phyloP scores from a whole-genome alignment of 768 basidiomycete genomes.

The Royoungia palumana region DNA sequence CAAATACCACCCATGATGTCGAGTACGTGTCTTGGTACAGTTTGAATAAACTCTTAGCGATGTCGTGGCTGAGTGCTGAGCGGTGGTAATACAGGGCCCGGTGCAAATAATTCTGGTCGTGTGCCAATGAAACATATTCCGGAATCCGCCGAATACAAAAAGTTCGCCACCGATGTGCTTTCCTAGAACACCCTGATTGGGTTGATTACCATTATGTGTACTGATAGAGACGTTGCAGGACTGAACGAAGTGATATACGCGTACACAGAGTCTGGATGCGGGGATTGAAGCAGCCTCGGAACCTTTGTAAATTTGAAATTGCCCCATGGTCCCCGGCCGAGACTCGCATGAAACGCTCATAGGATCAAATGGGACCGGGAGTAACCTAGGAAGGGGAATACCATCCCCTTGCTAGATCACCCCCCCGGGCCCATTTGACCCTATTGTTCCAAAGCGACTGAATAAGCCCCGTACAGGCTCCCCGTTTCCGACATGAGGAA shows the following conservation, averaged over 20 bases:
- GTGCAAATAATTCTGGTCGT: constrained; percentile 44
- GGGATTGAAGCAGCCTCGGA: neutral
- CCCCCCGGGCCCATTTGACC: neutral
- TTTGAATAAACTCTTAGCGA: neutral
- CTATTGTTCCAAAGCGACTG: constrained; percentile 15
- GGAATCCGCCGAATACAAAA: constrained; percentile 35
- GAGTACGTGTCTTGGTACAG: constrained; percentile 50
- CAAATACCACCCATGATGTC: constrained; percentile 55
- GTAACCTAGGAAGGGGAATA: too few species aligned
- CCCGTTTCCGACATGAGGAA: neutral
- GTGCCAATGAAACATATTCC: constrained; percentile 48
- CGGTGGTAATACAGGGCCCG: constrained; percentile 38
- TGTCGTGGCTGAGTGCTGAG: neutral
- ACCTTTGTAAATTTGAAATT: neutral
- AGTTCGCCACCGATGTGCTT: constrained; percentile 50
- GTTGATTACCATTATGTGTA: constrained; percentile 49
- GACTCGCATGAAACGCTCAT: neutral
- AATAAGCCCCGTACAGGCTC: neutral
- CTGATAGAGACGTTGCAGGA: constrained; percentile 18
- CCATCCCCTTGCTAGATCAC: neutral
- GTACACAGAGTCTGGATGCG: too few species aligned
- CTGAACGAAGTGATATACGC: too few species aligned
- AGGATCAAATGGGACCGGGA: too few species aligned
- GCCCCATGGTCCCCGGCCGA: neutral
- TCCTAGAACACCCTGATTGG: constrained; percentile 49